Evolutionary conservation across 2,329 filamentous ascomycete species (phyloP), one percentile per base, ranked within the genome.

Genomic region (Fusarium floridanum): DNA sequence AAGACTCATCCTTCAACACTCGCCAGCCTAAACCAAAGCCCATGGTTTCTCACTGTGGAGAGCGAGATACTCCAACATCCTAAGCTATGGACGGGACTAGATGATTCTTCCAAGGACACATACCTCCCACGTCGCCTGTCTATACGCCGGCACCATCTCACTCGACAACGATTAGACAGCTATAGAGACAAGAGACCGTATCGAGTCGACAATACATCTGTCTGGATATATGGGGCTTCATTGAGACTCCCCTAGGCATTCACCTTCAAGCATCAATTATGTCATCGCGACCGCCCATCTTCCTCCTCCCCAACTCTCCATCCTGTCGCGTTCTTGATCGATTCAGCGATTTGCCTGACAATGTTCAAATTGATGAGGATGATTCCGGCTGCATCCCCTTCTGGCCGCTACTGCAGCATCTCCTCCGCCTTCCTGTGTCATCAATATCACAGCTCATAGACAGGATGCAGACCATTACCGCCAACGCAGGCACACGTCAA

Each of bases 391-490:
- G 71, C 4, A 73, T 80, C 3, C 60, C 67, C 2, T 76, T 77
- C 60, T 82, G 81, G 81, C 66, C 73, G 1, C 34, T 82, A 2
- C 48, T 83, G 14, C 37, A 66, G 2, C 71, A 74, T 11, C 62
- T 81, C 16, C 73, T 82, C 4, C 48, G 55, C 2, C 50, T 59
- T 2, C 69, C 68, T 2, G 56, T 79, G 0, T 57, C 59, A 2
- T 63, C 56, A 14, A n/a, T 64, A 2, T 17, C 53, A 1, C 71
- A 76, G 27, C 65, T 81, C 4, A 68, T 80, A 32, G 78, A 80
- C 32, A 22, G 76, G 1, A 43, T 83, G 9, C 80, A 83, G 43
- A 81, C 76, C 17, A 78, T 82, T 22, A 68, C 77, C 2, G 74
- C 75, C 14, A 74, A 72, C 4, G 29, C 73, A 32, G 70, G 68